Evolutionary conservation across 805 yeast genomes (phyloP), one percentile per base, ranked within the genome.

Genomic region (Saturnispora galanensis): DNA sequence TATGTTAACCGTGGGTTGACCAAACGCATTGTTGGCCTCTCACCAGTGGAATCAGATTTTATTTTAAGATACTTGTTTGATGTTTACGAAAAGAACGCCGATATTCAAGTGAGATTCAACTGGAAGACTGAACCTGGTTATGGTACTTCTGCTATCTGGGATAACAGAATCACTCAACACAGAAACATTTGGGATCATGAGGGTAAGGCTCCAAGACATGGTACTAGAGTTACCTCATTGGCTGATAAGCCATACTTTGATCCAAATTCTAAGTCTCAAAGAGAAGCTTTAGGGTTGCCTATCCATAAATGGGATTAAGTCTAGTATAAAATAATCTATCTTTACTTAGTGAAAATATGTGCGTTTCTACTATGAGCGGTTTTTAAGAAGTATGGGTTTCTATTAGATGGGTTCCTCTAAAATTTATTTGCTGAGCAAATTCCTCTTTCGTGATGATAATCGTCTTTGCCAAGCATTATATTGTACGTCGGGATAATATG

Each of bases 191-290:
- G 68, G 67, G 74, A 69, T 52, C 66, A 71, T 41, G 56, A 54
- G 36, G 68, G 68, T 13, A 59, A 35, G 35, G 67, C 61, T 35
- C 61, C 69, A 21, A 64, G 77, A 61, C 80, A 74, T 49, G 79
- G 76, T 39, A 69, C 74, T 2, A 70, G 81, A 52, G 74, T 70
- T 32, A 71, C 76, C 0, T 58, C 79, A 0, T 67, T 76, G 46
- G 81, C 77, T 15, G 80, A 76, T 49, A 57, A 60, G 41, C 82
- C 81, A 2, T 68, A 47, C 60, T 76, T 69, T 55, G 77, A 74
- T 53, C 66, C 69, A 15, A 53, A 62, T 2, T 71, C 47, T 1
- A 47, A 47, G 18, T 47, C 47, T 21, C 47, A 47, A 31, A 47
- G 49, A 43, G 47, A 43, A 21, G 47, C 49, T 6, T 15, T 43